Evolutionary conservation across 2,329 filamentous ascomycete genomes (phyloP).

Genomic region (Fusarium agapanthi): DNA sequence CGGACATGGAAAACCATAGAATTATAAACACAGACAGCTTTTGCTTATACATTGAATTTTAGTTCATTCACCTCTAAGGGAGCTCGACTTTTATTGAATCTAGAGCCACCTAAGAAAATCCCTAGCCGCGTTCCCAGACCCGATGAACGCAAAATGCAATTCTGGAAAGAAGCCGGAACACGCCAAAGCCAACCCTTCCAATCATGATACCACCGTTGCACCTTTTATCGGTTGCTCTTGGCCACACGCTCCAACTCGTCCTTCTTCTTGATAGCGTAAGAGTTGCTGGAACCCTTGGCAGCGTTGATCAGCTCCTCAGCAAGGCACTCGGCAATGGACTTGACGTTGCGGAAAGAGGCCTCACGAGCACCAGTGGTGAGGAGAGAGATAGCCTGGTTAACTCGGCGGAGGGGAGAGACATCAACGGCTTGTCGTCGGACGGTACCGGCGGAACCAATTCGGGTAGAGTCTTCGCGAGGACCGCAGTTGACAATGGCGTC

Average conservation of each 20-base stretch:
- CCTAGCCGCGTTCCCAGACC: slow-evolving; percentile 57
- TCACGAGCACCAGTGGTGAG: slow-evolving; percentile 99
- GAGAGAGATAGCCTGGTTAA: slow-evolving; percentile 99
- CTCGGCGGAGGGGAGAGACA: slow-evolving; percentile 98
- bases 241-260: slow-evolving; percentile 99
- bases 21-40: slow-evolving; percentile 2
- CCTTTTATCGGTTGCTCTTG: slow-evolving; percentile 99
- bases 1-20: neutral
- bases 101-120: slow-evolving; percentile 55
- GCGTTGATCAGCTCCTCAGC: slow-evolving; percentile 99
- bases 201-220: slow-evolving; percentile 46
- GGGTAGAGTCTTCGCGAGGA: slow-evolving; percentile 99
- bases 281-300: slow-evolving; percentile 99
- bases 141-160: slow-evolving; percentile 58
- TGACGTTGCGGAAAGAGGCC: slow-evolving; percentile 99
- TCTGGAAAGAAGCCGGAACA: slow-evolving; percentile 58
- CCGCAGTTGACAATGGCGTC: slow-evolving; percentile 99
- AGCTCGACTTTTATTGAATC: slow-evolving; percentile 56
- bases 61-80: slow-evolving; percentile 50
- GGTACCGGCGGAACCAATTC: slow-evolving; percentile 99
- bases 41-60: slow-evolving; percentile 24
- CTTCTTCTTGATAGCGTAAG: slow-evolving; percentile 99
- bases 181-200: slow-evolving; percentile 54
- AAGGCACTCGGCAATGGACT: slow-evolving; percentile 99
- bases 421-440: slow-evolving; percentile 99